A percentile compares a stretch with the other conserved stretches of the same genome.
Evolutionary conservation across 2,329 filamentous ascomycete species (phyloP).

Genomic region (Botrytis tulipae): DNA sequence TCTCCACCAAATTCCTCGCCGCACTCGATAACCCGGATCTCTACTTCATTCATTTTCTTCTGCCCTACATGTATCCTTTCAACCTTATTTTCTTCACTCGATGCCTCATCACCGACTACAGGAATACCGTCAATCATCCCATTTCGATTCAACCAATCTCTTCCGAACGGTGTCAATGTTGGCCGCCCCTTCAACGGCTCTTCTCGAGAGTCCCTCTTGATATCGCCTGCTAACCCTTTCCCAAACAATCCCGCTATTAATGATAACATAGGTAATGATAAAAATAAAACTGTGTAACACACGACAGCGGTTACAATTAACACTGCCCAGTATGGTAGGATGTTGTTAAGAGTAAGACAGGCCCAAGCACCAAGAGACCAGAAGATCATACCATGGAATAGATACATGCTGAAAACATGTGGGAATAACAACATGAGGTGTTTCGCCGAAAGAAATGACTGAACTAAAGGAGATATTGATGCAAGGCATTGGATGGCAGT

Average conservation of each 20-base stretch:
- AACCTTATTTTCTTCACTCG: neutral
- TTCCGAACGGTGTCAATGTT: conserved; percentile 25
- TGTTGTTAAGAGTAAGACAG: conserved; percentile 26
- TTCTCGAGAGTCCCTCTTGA: conserved; percentile 24
- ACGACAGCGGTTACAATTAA: conserved; percentile 11
- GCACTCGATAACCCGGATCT: neutral
- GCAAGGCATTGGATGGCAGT: conserved; percentile 40
- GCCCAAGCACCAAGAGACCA: conserved; percentile 36
- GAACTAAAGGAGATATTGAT: conserved; percentile 41
- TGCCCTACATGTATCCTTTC: neutral
- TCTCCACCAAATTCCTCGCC: neutral
- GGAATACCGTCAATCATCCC: conserved; percentile 9
- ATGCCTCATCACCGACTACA: neutral
- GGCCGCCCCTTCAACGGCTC: conserved; percentile 19
- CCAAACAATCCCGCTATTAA: conserved; percentile 30
- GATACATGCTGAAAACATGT: conserved; percentile 50
- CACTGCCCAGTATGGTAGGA: conserved; percentile 33
- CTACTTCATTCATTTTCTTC: neutral
- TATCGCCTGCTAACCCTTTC: conserved; percentile 24
- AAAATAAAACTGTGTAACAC: conserved; percentile 13
- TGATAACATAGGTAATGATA: conserved; percentile 30
- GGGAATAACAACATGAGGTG: conserved; percentile 46
- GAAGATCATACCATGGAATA: conserved; percentile 45
- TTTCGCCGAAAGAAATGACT: conserved; percentile 44
- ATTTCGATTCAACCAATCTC: conserved; percentile 20